These are phyloP conservation scores for Leccinum pachyderme DNA, from an alignment of 1,284 basidiomycete genomes.

Conservation along the genomic window DNA sequence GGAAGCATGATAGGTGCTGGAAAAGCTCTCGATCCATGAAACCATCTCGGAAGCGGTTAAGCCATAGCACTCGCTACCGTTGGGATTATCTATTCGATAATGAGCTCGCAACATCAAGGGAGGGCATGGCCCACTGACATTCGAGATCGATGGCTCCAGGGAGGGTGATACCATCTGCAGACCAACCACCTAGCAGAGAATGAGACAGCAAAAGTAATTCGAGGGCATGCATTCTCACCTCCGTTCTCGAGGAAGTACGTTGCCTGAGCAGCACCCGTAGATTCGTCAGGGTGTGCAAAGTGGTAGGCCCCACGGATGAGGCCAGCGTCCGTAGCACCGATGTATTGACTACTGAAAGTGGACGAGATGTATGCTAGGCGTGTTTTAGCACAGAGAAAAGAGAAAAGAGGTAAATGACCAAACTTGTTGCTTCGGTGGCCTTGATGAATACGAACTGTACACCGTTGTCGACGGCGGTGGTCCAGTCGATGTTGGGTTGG, in stretches of 20 bases:
- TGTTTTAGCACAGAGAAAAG: neutral
- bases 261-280: slow-evolving; percentile 48
- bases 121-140: slow-evolving; percentile 36
- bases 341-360: slow-evolving; percentile 33
- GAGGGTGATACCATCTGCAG: slow-evolving; percentile 54
- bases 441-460: slow-evolving; percentile 66
- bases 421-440: slow-evolving; percentile 65
- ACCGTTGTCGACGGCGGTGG: slow-evolving; percentile 52
- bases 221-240: neutral
- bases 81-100: slow-evolving; percentile 42
- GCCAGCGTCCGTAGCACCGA: slow-evolving; percentile 37
- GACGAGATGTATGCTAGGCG: slow-evolving; percentile 34
- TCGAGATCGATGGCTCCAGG: slow-evolving; percentile 68
- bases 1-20: slow-evolving; percentile 53
- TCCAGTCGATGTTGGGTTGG: slow-evolving; percentile 56
- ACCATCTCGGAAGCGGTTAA: slow-evolving; percentile 55
- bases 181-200: neutral
- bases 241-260: slow-evolving; percentile 47
- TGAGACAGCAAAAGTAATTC: neutral
- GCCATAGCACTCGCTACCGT: slow-evolving; percentile 55
- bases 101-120: slow-evolving; percentile 1
- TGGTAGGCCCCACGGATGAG: slow-evolving; percentile 54
- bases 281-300: slow-evolving; percentile 46
- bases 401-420: slow-evolving; percentile 6
- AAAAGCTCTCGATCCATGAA: slow-evolving; percentile 61